Evolutionary conservation across 192 early-diverging fungal genomes (phyloP).

Genomic region (Podila epigama): DNA sequence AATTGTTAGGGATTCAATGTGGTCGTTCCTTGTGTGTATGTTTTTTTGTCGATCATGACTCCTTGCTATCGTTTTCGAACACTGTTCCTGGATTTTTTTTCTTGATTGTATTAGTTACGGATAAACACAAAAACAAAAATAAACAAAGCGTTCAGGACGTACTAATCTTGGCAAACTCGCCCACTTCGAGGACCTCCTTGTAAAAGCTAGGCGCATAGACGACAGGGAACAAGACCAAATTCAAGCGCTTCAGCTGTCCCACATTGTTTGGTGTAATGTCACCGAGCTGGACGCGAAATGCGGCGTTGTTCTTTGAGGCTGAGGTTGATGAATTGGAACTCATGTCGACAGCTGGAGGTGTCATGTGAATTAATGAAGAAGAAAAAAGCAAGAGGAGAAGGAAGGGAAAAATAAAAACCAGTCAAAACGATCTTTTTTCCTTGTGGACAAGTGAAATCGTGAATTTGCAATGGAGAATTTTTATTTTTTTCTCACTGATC

Average conservation of each 20-base stretch:
- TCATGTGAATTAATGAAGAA: conserved; percentile 6
- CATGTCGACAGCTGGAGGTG: conserved; percentile 31
- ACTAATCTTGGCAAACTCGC: conserved; percentile 77
- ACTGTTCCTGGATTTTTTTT: too few relatives aligned
- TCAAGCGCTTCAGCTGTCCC: conserved; percentile 73
- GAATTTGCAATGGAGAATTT: neutral
- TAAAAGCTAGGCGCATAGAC: conserved; percentile 83
- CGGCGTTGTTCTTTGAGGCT: conserved; percentile 5
- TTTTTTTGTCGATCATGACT: too few relatives aligned
- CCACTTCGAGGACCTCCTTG: conserved; percentile 69
- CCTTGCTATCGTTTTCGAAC: too few relatives aligned
- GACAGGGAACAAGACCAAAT: conserved; percentile 88
- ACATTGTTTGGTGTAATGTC: conserved; percentile 69
- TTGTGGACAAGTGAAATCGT: conserved; percentile 8
- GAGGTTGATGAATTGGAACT: conserved; percentile 14
- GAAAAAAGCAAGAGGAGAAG: neutral
- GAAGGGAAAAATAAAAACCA: too few relatives aligned
- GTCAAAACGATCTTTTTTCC: too few relatives aligned
- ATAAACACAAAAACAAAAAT: neutral
- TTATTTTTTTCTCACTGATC: neutral
- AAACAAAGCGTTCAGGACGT: conserved; percentile 4
- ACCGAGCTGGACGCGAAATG: conserved; percentile 55
- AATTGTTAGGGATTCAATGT: too few relatives aligned
- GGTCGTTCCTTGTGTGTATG: too few relatives aligned
- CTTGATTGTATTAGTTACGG: too few relatives aligned